phyloP scores from a whole-genome alignment of 208 protist genomes.

The Crithidia expoeki region DNA sequence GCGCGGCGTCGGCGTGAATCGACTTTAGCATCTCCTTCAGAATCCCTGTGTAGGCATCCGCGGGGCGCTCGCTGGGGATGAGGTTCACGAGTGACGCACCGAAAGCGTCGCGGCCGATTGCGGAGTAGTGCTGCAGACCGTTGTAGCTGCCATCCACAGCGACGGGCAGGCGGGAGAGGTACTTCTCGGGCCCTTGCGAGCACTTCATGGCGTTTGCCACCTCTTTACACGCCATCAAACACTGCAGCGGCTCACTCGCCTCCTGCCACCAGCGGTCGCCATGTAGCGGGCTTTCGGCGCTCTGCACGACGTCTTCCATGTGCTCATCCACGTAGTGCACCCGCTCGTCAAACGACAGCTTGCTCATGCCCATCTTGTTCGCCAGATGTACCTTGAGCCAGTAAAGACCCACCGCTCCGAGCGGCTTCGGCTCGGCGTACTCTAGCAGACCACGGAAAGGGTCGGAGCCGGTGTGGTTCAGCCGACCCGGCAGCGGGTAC shows the following conservation, averaged over 20 bases:
- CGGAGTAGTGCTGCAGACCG: constrained; percentile 99
- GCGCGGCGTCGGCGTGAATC: constrained; percentile 81
- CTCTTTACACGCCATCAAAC: constrained; percentile 95
- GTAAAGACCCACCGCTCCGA: constrained; percentile 93
- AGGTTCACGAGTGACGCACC: constrained; percentile 97
- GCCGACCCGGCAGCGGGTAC: constrained; percentile 97
- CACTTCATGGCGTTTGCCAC: constrained; percentile 91
- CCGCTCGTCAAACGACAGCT: constrained; percentile 95
- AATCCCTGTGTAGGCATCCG: constrained; percentile 98
- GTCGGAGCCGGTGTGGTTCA: constrained; percentile 97
- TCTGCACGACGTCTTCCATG: constrained; percentile 90
- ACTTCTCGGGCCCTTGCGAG: constrained; percentile 87
- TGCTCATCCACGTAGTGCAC: constrained; percentile 94
- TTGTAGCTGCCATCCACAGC: constrained; percentile 98
- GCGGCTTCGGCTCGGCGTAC: constrained; percentile 94
- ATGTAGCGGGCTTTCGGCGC: constrained; percentile 75
- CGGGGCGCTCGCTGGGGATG: constrained; percentile 89
- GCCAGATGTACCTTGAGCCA: constrained; percentile 99
- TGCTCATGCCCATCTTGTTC: constrained; percentile 97
- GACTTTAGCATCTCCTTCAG: constrained; percentile 91
- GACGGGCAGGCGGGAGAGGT: constrained; percentile 93
- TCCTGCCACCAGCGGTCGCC: constrained; percentile 95
- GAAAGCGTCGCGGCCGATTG: constrained; percentile 96
- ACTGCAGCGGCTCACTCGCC: constrained; percentile 96
- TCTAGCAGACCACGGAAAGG: constrained; percentile 94